Percentiles rank a stretch among this genome's conserved stretches.
Evolutionary conservation across 2,329 filamentous ascomycete species (phyloP).

Genomic region (Dothistroma pini): DNA sequence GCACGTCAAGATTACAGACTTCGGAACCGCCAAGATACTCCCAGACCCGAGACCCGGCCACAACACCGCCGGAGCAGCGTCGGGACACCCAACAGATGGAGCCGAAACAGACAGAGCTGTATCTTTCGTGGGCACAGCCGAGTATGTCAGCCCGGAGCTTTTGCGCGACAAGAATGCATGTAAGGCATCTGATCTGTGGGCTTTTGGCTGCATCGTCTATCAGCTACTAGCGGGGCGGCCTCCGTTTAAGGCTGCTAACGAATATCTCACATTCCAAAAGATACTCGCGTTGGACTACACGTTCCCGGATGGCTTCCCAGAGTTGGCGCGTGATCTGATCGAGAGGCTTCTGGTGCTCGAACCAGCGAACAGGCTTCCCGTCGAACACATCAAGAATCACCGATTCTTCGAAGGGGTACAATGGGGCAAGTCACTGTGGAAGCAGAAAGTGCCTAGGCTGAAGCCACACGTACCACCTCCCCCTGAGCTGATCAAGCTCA

Average conservation of each 20-base stretch:
- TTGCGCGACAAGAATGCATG: slow-evolving; percentile 94
- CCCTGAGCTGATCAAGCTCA: slow-evolving; percentile 30
- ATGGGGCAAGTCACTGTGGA: slow-evolving; percentile 85
- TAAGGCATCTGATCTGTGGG: slow-evolving; percentile 97
- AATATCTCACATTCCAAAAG: slow-evolving; percentile 97
- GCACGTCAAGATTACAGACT: slow-evolving; percentile 98
- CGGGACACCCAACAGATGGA: slow-evolving; percentile 52
- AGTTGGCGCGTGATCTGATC: slow-evolving; percentile 80
- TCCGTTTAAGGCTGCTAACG: slow-evolving; percentile 92
- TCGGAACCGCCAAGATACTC: slow-evolving; percentile 94
- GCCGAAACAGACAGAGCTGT: slow-evolving; percentile 71
- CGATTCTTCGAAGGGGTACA: slow-evolving; percentile 85
- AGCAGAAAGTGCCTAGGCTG: slow-evolving; percentile 79
- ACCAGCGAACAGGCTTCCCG: slow-evolving; percentile 74
- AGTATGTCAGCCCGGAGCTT: slow-evolving; percentile 98
- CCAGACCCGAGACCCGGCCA: slow-evolving; percentile 47
- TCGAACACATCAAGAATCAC: slow-evolving; percentile 96
- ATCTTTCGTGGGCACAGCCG: slow-evolving; percentile 95
- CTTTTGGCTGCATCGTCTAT: slow-evolving; percentile 97
- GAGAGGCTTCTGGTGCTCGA: slow-evolving; percentile 89
- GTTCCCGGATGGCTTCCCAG: slow-evolving; percentile 84
- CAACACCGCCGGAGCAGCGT: slow-evolving; percentile 26
- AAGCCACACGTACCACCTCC: slow-evolving; percentile 74
- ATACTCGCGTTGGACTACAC: slow-evolving; percentile 93
- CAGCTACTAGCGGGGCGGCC: slow-evolving; percentile 93